Base-by-base conservation (phyloP, 345 rosid genomes). In the Eucalyptus leucophloia region DNA sequence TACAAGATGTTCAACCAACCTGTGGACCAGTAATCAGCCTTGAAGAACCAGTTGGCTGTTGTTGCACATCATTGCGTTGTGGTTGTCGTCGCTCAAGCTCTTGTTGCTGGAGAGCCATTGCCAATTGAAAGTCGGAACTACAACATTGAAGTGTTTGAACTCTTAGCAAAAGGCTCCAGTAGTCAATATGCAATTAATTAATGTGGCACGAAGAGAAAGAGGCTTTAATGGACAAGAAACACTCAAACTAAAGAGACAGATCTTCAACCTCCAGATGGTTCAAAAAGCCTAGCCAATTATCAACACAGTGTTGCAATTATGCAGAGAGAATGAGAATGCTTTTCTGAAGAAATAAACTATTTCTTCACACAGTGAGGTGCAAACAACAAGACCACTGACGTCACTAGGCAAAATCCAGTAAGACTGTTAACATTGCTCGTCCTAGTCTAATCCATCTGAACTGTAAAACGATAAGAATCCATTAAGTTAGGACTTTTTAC, bases 71-170 rank as follows among this genome's bases (percentile, higher is more conserved):
- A 51, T 94, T 91, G 81, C 94, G 96, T 87, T 94, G 97, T 5
- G 91, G 97, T 89, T 96, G 94, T 91, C 94, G 99, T 51, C 95
- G 98, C 89, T 96, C 99, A 87, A 95, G 97, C 95, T 98, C 99
- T 90, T 96, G 96, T 82, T 98, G 99, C 90, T 98, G 99, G 92
- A 98, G 92, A 87, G 99, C 99, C 92, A 98, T 98, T 86, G 99
- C 99, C 80, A 96, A 92, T 94, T 97, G 99, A 87, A 97, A 95
- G 94, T 98, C 99, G 89, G 98, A 92, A 90, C 99, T 98, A 95
- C 92, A 87, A 93, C 87, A 89, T 49, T 69, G 37, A 89, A 12
- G 51, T 83, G 62, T 80, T 28, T 42, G 47, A 44, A 77, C 47
- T 40, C 47, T 77, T 21, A 77, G 85, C 85, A 77, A 77, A 77